Conservation (phyloP, 108 stramenopile genomes). For the Ochromonas danica region DNA sequence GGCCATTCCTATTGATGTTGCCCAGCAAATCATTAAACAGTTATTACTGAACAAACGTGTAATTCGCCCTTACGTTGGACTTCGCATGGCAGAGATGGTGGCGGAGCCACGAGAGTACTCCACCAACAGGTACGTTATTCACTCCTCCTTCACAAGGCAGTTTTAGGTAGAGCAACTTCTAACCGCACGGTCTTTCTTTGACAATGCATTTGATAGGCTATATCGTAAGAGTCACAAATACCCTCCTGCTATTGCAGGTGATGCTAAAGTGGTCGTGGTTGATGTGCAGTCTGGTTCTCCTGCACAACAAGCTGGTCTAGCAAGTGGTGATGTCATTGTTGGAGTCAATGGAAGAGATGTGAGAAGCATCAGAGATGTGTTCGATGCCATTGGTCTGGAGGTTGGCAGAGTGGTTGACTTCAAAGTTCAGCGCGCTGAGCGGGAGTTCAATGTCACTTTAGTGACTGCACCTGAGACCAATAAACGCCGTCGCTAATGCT, state of each 20-base stretch:
- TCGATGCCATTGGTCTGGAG: constrained; percentile 45
- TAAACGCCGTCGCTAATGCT: too few relatives aligned
- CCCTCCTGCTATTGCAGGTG: neutral
- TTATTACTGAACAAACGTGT: constrained; percentile 49
- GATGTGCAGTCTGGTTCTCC: constrained; percentile 51
- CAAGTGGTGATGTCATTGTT: constrained; percentile 48
- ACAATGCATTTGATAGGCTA: too few relatives aligned
- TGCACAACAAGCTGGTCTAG: constrained; percentile 45
- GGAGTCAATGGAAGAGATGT: constrained; percentile 47
- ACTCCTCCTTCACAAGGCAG: neutral
- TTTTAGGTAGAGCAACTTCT: neutral
- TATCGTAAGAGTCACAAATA: too few relatives aligned
- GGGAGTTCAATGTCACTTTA: neutral
- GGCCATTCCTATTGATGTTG: constrained; percentile 59
- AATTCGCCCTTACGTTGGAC: constrained; percentile 57
- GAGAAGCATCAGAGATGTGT: constrained; percentile 37
- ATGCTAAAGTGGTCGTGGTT: constrained; percentile 37
- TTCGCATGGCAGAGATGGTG: constrained; percentile 37
- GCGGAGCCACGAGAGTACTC: constrained; percentile 1
- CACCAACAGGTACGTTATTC: neutral
- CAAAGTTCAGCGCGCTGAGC: neutral
- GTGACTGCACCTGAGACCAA: constrained; percentile 1
- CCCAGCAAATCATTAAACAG: constrained; percentile 48
- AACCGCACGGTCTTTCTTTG: too few relatives aligned
- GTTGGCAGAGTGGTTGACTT: constrained; percentile 41